A percentile compares a stretch with the other conserved stretches of the same genome.
Conservation (phyloP, 805 yeast genomes). For the Brettanomyces bruxellensis region DNA sequence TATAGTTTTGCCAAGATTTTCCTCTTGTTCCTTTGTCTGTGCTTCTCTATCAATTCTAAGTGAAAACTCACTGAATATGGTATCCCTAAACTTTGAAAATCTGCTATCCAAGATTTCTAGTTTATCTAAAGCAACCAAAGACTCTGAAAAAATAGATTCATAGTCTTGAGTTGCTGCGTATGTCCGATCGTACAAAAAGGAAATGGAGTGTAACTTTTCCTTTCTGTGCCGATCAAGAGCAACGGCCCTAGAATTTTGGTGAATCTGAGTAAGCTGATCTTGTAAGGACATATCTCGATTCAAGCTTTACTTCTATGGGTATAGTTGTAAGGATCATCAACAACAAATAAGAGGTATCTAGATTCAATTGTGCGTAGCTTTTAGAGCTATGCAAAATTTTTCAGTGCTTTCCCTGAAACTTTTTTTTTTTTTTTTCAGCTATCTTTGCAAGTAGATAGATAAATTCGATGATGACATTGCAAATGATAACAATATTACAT, state of each 20-base stretch:
- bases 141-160: slow-evolving; percentile 65
- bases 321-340: no score
- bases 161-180: slow-evolving; percentile 93
- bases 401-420: no score
- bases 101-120: slow-evolving; percentile 65
- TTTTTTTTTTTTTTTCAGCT: no score
- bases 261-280: slow-evolving; percentile 69
- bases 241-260: slow-evolving; percentile 54
- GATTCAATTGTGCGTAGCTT: no score
- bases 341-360: no score
- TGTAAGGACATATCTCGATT: slow-evolving; percentile 44
- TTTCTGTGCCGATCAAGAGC: slow-evolving; percentile 81
- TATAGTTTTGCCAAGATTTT: slow-evolving; percentile 66
- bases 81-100: slow-evolving; percentile 56
- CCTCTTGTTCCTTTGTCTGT: slow-evolving; percentile 68
- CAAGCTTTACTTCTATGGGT: no score
- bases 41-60: slow-evolving; percentile 72
- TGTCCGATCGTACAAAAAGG: slow-evolving; percentile 77
- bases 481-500: no score
- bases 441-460: neutral
- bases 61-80: slow-evolving; percentile 80
- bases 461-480: neutral
- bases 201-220: slow-evolving; percentile 80
- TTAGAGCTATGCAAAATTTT: no score
- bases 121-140: slow-evolving; percentile 69